Evolutionary conservation across 495 filamentous ascomycete genomes (phyloP).

Genomic region (Penicillium crystallinum): DNA sequence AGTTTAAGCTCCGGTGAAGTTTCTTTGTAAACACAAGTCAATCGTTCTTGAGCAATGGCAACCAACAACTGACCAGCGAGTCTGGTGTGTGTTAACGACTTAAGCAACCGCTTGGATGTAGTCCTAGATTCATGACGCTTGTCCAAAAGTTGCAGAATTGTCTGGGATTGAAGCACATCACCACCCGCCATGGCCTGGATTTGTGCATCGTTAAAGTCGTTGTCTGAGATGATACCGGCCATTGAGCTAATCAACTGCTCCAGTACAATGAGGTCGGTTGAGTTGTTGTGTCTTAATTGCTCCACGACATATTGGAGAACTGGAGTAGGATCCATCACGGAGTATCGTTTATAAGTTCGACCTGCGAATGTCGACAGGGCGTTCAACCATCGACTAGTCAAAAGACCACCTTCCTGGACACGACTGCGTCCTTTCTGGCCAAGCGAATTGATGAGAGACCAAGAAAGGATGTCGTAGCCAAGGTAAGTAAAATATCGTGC

Average conservation of each 20-base stretch:
- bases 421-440: slow-evolving; percentile 70
- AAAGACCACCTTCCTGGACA: slow-evolving; percentile 75
- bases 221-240: slow-evolving; percentile 83
- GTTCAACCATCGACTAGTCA: slow-evolving; percentile 85
- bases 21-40: slow-evolving; percentile 70
- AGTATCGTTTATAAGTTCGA: slow-evolving; percentile 74
- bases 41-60: slow-evolving; percentile 82
- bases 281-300: slow-evolving; percentile 74
- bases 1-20: slow-evolving; percentile 71
- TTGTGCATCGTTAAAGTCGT: slow-evolving; percentile 81
- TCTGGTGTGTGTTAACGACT: slow-evolving; percentile 62
- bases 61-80: slow-evolving; percentile 76
- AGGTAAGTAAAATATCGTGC: slow-evolving; percentile 88
- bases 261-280: slow-evolving; percentile 80
- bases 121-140: slow-evolving; percentile 63
- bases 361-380: slow-evolving; percentile 81
- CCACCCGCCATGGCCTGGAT: slow-evolving; percentile 83
- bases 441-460: slow-evolving; percentile 75
- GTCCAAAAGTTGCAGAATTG: slow-evolving; percentile 70
- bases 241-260: slow-evolving; percentile 84
- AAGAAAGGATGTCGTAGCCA: slow-evolving; percentile 87
- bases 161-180: slow-evolving; percentile 69
- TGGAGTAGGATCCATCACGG: slow-evolving; percentile 77
- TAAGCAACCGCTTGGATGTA: slow-evolving; percentile 72
- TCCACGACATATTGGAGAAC: slow-evolving; percentile 83